Evolutionary conservation across 345 rosid species (phyloP).

Genomic region (Eucalyptus pauciflora): DNA sequence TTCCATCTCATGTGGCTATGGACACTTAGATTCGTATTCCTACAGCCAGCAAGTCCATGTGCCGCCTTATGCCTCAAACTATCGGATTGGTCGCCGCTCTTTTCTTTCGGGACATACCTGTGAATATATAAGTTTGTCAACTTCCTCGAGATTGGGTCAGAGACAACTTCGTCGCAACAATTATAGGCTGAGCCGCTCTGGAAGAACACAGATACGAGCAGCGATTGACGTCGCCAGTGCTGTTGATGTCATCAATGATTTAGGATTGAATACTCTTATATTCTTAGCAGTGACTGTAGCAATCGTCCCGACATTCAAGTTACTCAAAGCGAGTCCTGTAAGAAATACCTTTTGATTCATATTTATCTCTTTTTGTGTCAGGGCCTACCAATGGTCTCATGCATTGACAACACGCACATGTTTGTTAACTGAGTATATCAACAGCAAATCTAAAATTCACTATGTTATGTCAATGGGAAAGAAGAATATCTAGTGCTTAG

Average conservation of each 20-base stretch:
- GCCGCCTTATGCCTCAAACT: too few relatives aligned
- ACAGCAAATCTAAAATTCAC: too few relatives aligned
- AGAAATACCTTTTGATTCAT: constrained; percentile 2
- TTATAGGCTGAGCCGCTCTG: constrained; percentile 9
- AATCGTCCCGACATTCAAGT: constrained; percentile 83
- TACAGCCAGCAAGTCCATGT: constrained; percentile 7
- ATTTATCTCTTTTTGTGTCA: not conserved
- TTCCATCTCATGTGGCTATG: constrained; percentile 13
- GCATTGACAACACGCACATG: not conserved
- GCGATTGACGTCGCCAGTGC: constrained; percentile 67
- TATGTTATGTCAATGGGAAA: too few relatives aligned
- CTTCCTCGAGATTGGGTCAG: constrained; percentile 9
- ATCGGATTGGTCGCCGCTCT: constrained; percentile 11
- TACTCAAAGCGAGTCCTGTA: constrained; percentile 88
- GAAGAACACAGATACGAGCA: constrained; percentile 30
- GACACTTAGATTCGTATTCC: constrained; percentile 3
- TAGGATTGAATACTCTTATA: constrained; percentile 90
- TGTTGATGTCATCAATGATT: constrained; percentile 86
- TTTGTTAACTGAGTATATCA: not conserved
- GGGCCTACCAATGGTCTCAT: not conserved
- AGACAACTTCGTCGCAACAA: constrained; percentile 15
- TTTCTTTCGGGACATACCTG: constrained; percentile 11
- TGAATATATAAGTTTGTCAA: constrained; percentile 7
- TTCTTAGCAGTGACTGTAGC: constrained; percentile 85
- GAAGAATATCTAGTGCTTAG: not conserved